Percentiles rank a stretch among this genome's conserved stretches.
phyloP scores from a whole-genome alignment of 2,329 filamentous ascomycete genomes.

The Pseudogymnoascus sp. region DNA sequence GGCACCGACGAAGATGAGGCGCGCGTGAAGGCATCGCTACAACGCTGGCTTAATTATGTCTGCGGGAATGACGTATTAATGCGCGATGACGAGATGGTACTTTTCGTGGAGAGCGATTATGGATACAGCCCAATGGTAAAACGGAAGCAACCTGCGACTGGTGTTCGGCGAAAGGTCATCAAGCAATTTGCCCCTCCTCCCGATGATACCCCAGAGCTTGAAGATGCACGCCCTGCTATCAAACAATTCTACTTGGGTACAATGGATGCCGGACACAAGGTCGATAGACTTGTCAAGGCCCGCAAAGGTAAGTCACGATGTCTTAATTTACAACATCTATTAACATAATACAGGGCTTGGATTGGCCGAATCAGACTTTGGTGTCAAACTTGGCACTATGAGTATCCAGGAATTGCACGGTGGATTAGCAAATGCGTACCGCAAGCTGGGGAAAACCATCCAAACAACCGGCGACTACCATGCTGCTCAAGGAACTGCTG shows the following conservation, averaged over 20 bases:
- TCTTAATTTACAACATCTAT: slow-evolving; percentile 21
- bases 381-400: slow-evolving; percentile 81
- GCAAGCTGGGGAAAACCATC: slow-evolving; percentile 87
- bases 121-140: slow-evolving; percentile 93
- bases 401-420: slow-evolving; percentile 83
- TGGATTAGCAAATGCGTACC: slow-evolving; percentile 82
- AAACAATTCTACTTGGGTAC: slow-evolving; percentile 93
- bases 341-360: slow-evolving; percentile 62
- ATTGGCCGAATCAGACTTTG: slow-evolving; percentile 85
- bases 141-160: slow-evolving; percentile 94
- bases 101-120: slow-evolving; percentile 98
- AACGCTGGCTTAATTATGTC: slow-evolving; percentile 91
- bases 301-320: slow-evolving; percentile 61
- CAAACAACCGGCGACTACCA: slow-evolving; percentile 93
- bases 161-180: slow-evolving; percentile 86
- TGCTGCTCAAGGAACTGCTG: slow-evolving; percentile 90
- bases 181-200: slow-evolving; percentile 98
- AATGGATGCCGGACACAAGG: slow-evolving; percentile 96
- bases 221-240: slow-evolving; percentile 80
- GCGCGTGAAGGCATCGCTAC: slow-evolving; percentile 80
- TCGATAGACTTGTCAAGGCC: slow-evolving; percentile 88
- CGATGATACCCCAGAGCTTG: slow-evolving; percentile 91
- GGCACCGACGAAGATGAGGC: slow-evolving; percentile 93
- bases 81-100: slow-evolving; percentile 91
- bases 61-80: slow-evolving; percentile 89